Base-by-base conservation (phyloP, 306 rosid genomes). In the Vicia sativa region DNA sequence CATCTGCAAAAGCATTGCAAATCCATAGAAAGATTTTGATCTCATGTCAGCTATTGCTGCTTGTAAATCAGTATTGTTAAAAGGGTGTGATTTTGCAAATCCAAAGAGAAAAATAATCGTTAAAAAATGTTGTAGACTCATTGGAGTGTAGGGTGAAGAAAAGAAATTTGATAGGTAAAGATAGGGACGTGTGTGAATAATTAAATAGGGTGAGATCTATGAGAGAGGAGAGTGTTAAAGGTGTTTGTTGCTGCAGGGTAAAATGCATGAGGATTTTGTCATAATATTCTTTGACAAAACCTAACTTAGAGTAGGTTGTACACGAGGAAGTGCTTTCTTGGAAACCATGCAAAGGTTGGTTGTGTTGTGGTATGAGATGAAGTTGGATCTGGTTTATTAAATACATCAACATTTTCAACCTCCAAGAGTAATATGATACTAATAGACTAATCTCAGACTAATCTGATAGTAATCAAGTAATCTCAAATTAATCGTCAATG, bases 1-100 rank as follows among this genome's bases (percentile, higher is more conserved):
- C 90, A 85, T 87, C 43, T 76, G 86, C 67, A 87, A 74, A 31
- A 87, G 90, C 69, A 87, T 85, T 57, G 86, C 79, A 35, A 87
- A 85, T 64, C 83, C 85, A 2, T 78, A 69, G 69, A 53, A 82
- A 38, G 83, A 72, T 61, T 74, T 78, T 9, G 83, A 34, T 71
- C 83, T 78, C 90, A 87, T 81, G 73, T 85, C 85, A 26, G 19
- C 50, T 41, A 81, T 78, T 39, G 88, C 87, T 16, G 59, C 72
- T 28, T 67, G 59, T 42, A 74, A 57, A 8, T 85, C 85, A 4
- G 87, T 77, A 44, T 62, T 67, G 72, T 79, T 81, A 60, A 71
- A 65, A 28, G 43, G 52, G 35, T 45, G 80, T 71, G 86, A 72
- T 57, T 71, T 57, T 50, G 71, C 49, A 63, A 50, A 63, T 11